Base-by-base conservation (phyloP, 371 early-diverging fungal species). In the Rhizopus arrhizus region DNA sequence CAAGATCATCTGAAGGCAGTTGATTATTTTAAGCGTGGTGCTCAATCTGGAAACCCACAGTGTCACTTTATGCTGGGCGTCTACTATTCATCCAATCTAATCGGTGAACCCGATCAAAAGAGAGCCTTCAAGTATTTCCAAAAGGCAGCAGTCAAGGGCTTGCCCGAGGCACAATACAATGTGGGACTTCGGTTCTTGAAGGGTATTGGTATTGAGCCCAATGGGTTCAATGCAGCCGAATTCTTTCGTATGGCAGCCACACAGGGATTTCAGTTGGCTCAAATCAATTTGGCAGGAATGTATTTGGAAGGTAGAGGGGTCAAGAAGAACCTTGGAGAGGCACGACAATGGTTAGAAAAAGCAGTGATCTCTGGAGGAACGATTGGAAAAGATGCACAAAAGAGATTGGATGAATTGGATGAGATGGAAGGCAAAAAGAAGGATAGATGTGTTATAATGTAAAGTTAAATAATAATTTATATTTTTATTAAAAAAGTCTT, bases 21-120 rank as follows among this genome's bases (percentile, higher is more conserved):
- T 9, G 68, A 67, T 0, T 77, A 77, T 59, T 81, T 81, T 48
- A 53, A 63, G 34, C 58, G 71, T 51, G 81, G 81, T 0, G 75
- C 78, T 3, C 66, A 70, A 38, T 29, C 59, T 15, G 78, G 68
- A 28, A 70, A 77, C 43, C 56, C 76, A 0, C 76, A 69, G 42
- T 77, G 76, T 46, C 69, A 74, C 6, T 81, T 77, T 46, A 81
- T 81, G 81, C 53, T 81, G 12, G 81, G 81, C 33, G 76, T 77
- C 2, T 81, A 81, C 53, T 69, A 66, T 50, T 72, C 74, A 0
- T 66, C 75, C 3, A 71, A 68, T 3, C 29, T 68, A 5, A 67
- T 49, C 7, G 55, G 52, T n/a, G 59, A 73, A n/a, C 70, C 69
- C 12, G 76, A 81, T 48, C 81, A 75, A 43, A 40, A 52, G 15